Evolutionary conservation across 352 stramenopile species (phyloP).

Genomic region (Phytopythium vexans): DNA sequence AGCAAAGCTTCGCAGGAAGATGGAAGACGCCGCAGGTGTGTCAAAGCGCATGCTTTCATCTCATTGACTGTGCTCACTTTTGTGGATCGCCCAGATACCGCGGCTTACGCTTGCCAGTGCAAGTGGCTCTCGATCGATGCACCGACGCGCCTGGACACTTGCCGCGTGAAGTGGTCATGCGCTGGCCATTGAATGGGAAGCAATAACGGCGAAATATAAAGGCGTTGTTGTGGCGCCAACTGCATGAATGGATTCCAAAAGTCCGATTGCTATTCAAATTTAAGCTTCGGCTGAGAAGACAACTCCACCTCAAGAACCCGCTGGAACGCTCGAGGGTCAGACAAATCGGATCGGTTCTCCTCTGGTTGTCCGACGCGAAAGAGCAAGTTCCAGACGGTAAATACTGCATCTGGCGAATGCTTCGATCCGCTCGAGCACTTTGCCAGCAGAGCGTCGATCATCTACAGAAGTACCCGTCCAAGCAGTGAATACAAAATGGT

Average conservation of each 20-base stretch:
- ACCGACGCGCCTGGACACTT: constrained; percentile 42
- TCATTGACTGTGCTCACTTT: not conserved
- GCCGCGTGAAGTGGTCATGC: constrained; percentile 71
- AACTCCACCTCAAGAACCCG: constrained; percentile 41
- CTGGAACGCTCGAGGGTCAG: constrained; percentile 29
- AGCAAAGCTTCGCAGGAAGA: constrained; percentile 56
- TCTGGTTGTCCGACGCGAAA: constrained; percentile 38
- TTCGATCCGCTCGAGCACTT: constrained; percentile 52
- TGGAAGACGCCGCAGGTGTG: constrained; percentile 50
- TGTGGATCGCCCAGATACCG: constrained; percentile 22
- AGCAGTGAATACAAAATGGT: not conserved
- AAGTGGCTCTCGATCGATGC: constrained; percentile 70
- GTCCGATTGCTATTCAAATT: constrained; percentile 16
- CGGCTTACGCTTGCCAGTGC: constrained; percentile 78
- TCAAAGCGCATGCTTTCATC: not conserved
- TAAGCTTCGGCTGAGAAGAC: constrained; percentile 47
- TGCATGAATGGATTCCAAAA: too few species aligned
- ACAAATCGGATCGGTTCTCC: constrained; percentile 11
- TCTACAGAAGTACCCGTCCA: constrained; percentile 25
- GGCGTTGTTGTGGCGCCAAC: too few species aligned
- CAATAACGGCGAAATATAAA: not conserved
- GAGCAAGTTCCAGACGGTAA: constrained; percentile 60
- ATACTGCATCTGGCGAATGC: constrained; percentile 44
- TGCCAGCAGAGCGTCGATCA: constrained; percentile 56
- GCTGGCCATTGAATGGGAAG: constrained; percentile 41